These are phyloP conservation scores for Reticulascus tulasneorum DNA, from an alignment of 2,329 filamentous ascomycete genomes.

Conservation along the genomic window DNA sequence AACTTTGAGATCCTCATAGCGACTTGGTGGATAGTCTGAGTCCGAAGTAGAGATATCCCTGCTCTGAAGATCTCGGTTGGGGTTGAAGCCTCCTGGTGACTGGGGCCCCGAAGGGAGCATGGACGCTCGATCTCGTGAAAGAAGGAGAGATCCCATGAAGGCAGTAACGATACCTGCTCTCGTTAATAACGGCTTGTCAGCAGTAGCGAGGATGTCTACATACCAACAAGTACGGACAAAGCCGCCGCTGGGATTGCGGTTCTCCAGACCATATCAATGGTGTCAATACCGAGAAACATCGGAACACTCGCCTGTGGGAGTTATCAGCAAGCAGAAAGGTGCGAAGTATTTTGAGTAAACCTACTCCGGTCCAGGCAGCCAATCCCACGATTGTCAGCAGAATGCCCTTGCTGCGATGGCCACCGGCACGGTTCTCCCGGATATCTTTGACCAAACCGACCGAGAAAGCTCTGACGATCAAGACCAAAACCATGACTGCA, in stretches of 20 bases:
- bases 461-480: slow-evolving; percentile 38
- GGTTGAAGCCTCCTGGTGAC: slow-evolving; percentile 27
- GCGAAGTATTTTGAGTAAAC: slow-evolving; percentile 20
- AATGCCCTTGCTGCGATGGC: slow-evolving; percentile 34
- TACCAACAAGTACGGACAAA: slow-evolving; percentile 46
- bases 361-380: slow-evolving; percentile 51
- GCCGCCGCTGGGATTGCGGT: slow-evolving; percentile 50
- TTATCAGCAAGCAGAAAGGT: slow-evolving; percentile 10
- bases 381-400: slow-evolving; percentile 39
- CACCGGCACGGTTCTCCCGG: slow-evolving; percentile 20
- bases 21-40: slow-evolving; percentile 40
- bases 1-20: slow-evolving; percentile 46
- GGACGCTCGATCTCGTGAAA: slow-evolving; percentile 23
- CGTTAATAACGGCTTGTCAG: slow-evolving; percentile 7
- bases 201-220: slow-evolving; percentile 13
- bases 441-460: slow-evolving; percentile 28
- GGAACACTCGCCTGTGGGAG: slow-evolving; percentile 43
- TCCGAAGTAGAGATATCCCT: slow-evolving; percentile 38
- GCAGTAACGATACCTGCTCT: slow-evolving; percentile 33
- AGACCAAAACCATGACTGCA: slow-evolving; percentile 36
- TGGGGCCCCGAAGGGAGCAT: slow-evolving; percentile 33
- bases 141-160: slow-evolving; percentile 30
- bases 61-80: slow-evolving; percentile 14
- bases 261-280: slow-evolving; percentile 37
- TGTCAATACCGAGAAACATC: slow-evolving; percentile 44